These are phyloP conservation scores for Backusella psychrophila DNA, from an alignment of 192 early-diverging fungal species.

Conservation along the genomic window DNA sequence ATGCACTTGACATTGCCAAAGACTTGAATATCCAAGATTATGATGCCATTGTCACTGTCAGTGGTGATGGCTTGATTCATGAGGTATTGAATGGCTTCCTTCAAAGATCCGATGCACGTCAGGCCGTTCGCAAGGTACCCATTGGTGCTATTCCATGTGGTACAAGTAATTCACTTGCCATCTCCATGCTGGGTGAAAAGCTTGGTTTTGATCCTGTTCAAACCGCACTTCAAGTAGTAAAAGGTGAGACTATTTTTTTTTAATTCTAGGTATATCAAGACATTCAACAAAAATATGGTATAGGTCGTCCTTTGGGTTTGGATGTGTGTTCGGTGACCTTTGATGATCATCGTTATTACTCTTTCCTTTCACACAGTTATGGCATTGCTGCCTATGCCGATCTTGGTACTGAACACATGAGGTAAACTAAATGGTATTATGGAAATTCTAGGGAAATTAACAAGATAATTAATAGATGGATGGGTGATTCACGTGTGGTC, in stretches of 20 bases:
- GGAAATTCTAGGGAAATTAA: no score
- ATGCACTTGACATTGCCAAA: constrained; percentile 61
- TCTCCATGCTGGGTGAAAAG: constrained; percentile 48
- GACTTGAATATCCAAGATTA: constrained; percentile 52
- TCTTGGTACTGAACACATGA: constrained; percentile 50
- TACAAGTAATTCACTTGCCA: constrained; percentile 53
- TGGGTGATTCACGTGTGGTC: constrained; percentile 51
- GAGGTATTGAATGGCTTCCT: constrained; percentile 80
- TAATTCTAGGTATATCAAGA: not conserved
- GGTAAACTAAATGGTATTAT: not conserved
- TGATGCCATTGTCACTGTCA: constrained; percentile 60
- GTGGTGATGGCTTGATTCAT: constrained; percentile 81
- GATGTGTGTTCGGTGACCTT: constrained; percentile 58
- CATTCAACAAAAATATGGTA: no score
- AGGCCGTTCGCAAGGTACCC: constrained; percentile 51
- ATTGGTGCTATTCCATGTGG: constrained; percentile 63
- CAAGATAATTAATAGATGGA: constrained; percentile 26
- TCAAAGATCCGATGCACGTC: constrained; percentile 60
- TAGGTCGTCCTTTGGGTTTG: constrained; percentile 35
- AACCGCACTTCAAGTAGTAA: constrained; percentile 39
- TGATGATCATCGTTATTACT: constrained; percentile 44
- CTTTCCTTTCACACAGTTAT: constrained; percentile 54
- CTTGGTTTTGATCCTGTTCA: constrained; percentile 32
- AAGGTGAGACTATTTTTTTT: constrained; percentile 16
- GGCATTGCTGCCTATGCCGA: constrained; percentile 58